Percentiles rank a stretch among this genome's conserved stretches.
Conservation (phyloP, 768 basidiomycete genomes). For the Mycena maculata region DNA sequence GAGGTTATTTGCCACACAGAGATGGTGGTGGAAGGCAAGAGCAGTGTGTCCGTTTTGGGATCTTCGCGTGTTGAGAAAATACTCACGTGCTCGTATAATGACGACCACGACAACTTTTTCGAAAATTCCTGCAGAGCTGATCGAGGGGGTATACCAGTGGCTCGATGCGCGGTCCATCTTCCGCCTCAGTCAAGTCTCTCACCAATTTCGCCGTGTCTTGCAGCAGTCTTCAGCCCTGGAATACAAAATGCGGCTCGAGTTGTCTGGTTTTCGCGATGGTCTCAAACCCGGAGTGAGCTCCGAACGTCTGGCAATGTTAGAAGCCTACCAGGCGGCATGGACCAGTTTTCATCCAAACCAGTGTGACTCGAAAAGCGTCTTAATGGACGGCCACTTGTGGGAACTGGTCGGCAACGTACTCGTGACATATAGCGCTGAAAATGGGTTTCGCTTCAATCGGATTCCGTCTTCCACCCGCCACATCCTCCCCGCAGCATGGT, state of each 20-base stretch:
- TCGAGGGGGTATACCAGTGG: slow-evolving; percentile 36
- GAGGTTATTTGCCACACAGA: not conserved
- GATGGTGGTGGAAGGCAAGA: not conserved
- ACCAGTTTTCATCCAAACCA: slow-evolving; percentile 38
- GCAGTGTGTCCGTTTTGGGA: not conserved
- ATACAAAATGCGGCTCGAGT: slow-evolving; percentile 47
- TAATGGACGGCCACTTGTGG: slow-evolving; percentile 41
- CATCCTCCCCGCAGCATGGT: slow-evolving; percentile 43
- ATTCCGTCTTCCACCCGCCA: slow-evolving; percentile 46
- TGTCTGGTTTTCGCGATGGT: slow-evolving; percentile 40
- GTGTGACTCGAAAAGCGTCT: slow-evolving; percentile 17
- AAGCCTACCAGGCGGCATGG: slow-evolving; percentile 44
- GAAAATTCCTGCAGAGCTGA: slow-evolving; percentile 45
- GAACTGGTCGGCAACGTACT: slow-evolving; percentile 50
- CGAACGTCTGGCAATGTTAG: slow-evolving; percentile 40
- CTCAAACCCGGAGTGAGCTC: slow-evolving; percentile 24
- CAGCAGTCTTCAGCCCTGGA: slow-evolving; percentile 37
- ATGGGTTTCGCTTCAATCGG: slow-evolving; percentile 38
- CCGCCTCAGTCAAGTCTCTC: slow-evolving; percentile 46
- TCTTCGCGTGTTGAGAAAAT: not conserved
- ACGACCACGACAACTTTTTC: not conserved
- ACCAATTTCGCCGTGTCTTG: slow-evolving; percentile 42
- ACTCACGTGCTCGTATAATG: slow-evolving; percentile 5
- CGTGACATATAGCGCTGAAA: slow-evolving; percentile 30
- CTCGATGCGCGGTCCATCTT: slow-evolving; percentile 46